Evolutionary conservation across 2,329 filamentous ascomycete species (phyloP), one percentile per base, ranked within the genome.

Genomic region (Penicillium occitanis): DNA sequence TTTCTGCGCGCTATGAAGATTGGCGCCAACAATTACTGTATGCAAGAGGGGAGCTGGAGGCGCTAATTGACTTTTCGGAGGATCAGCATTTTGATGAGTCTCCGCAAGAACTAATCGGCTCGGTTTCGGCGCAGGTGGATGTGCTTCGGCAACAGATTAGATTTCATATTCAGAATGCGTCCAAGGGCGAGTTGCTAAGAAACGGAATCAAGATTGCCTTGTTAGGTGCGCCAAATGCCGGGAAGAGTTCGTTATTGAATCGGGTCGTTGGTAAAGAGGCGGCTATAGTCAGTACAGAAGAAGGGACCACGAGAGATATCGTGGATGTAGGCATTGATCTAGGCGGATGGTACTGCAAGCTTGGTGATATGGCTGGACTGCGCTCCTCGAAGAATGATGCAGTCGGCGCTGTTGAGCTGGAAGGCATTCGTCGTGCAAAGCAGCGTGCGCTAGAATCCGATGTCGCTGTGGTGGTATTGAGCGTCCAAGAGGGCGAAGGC

Each of bases 71-170:
- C 78, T 99, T 99, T 76, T 91, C 92, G 0, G 95, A 99, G 76
- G 95, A 98, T 73, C 94, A 99, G 78, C 91, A 98, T 80, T 96
- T 99, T 73, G 93, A 98, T 71, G 93, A 97, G 77, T 90, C 91
- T 2, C 91, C 92, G 0, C 80, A 84, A 0, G 86, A 91, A 64
- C 83, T 98, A 25, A 84, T 96, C 53, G 76, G 74, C 0, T 92
- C 88, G 59, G 91, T 97, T 35, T 85, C 87, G 1, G 71, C 70
- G 0, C 88, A 93, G 73, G 86, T 96, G 2, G 74, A 77, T 1
- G 76, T 73, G 0, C 86, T 98, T 65, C 81, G 88, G 64, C 74
- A 76, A 35, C 84, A 88, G 65, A 88, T 98, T 67, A 80, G 82
- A 14, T 77, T 87, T 37, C 91, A 97, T 77, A 87, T 92, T 69